phyloP scores from a whole-genome alignment of 257 asterid genomes.

The Solanum acaule region DNA sequence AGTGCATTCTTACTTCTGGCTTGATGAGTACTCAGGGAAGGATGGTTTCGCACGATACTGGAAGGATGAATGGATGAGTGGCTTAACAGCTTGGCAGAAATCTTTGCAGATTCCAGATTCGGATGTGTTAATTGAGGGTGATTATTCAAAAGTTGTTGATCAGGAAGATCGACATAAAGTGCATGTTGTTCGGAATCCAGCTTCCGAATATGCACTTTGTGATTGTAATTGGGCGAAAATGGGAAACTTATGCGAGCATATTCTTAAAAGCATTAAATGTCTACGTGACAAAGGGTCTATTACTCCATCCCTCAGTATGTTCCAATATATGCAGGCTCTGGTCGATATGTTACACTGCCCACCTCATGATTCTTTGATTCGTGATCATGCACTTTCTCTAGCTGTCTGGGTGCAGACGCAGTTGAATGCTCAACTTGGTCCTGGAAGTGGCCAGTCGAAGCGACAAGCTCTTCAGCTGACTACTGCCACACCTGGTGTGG shows the following conservation, averaged over 20 bases:
- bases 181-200: conserved; percentile 53
- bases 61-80: conserved; percentile 83
- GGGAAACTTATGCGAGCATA: conserved; percentile 88
- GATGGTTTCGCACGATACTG: conserved; percentile 78
- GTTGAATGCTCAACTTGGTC: conserved; percentile 40
- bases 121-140: conserved; percentile 48
- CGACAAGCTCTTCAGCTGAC: conserved; percentile 18
- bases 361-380: conserved; percentile 60
- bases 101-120: conserved; percentile 63
- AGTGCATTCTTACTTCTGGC: conserved; percentile 93
- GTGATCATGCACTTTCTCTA: conserved; percentile 77
- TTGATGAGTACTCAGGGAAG: conserved; percentile 75
- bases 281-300: conserved; percentile 45
- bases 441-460: conserved; percentile 13
- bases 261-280: conserved; percentile 48
- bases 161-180: conserved; percentile 26
- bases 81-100: conserved; percentile 79
- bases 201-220: conserved; percentile 82
- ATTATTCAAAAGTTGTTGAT: conserved; percentile 45
- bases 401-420: conserved; percentile 67
- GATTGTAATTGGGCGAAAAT: conserved; percentile 69
- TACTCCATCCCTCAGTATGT: conserved; percentile 56
- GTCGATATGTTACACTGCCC: conserved; percentile 48
- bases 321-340: conserved; percentile 68
- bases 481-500: background rate